Evolutionary conservation across 2,329 filamentous ascomycete species (phyloP).

Genomic region (Epichloe amarillans): DNA sequence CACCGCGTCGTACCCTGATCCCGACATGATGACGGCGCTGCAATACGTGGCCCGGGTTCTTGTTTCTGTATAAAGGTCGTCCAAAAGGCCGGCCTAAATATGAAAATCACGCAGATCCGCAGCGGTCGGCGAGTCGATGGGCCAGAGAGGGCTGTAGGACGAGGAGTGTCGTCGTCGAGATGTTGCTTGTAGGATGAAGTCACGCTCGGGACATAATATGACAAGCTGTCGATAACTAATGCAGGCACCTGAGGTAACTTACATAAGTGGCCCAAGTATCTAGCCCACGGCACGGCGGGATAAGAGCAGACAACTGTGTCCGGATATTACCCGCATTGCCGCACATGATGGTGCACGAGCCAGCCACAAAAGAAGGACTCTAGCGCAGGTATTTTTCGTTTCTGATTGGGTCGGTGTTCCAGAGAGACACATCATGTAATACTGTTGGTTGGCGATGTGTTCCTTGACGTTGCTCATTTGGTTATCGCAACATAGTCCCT

Average conservation of each 20-base stretch:
- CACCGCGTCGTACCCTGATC: constrained; percentile 90
- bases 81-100: neutral
- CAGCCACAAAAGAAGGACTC: neutral
- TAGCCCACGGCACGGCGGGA: neutral
- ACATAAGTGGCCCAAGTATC: too few relatives aligned
- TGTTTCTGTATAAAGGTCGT: neutral
- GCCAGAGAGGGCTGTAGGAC: neutral
- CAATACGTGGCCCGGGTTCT: constrained; percentile 10
- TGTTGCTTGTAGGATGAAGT: neutral
- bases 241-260: too few relatives aligned
- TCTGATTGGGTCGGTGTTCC: too few relatives aligned
- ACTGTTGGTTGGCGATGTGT: too few relatives aligned
- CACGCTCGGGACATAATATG: neutral
- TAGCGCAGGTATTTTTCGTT: too few relatives aligned
- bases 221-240: neutral
- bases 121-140: neutral
- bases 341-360: neutral
- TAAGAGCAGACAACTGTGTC: too few relatives aligned
- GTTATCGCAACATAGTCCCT: too few relatives aligned
- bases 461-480: too few relatives aligned
- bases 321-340: too few relatives aligned
- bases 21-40: constrained; percentile 45
- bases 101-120: neutral
- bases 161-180: neutral
- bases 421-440: too few relatives aligned